phyloP scores from a whole-genome alignment of 257 asterid species.

The Capsicum pubescens region DNA sequence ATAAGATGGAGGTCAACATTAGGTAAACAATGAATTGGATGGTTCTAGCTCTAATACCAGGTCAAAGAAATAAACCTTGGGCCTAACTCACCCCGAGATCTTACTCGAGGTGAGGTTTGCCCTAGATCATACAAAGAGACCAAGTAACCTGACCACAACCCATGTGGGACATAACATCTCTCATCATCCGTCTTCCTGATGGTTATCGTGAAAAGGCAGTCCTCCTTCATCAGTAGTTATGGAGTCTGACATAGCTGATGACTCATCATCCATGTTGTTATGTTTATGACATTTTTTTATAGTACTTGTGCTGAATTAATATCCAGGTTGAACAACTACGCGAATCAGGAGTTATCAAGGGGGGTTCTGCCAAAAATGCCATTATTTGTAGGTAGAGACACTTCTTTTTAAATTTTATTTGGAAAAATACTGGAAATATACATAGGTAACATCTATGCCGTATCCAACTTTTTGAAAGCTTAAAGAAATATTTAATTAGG shows the following conservation, averaged over 20 bases:
- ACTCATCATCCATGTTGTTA: slow-evolving; percentile 5
- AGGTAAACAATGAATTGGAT: background rate
- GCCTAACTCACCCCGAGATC: background rate
- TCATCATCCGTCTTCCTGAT: background rate
- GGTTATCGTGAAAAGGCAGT: background rate
- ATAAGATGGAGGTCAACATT: background rate
- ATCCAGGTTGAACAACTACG: slow-evolving; percentile 79
- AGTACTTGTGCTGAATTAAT: background rate
- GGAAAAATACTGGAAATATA: slow-evolving; percentile 12
- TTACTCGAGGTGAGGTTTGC: background rate
- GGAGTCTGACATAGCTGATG: background rate
- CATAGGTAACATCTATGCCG: background rate
- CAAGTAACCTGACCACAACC: background rate
- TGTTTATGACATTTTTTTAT: background rate
- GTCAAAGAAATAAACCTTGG: background rate
- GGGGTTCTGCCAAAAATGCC: slow-evolving; percentile 83
- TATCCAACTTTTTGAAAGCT: background rate
- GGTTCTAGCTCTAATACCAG: background rate
- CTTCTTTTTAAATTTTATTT: background rate
- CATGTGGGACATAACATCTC: background rate
- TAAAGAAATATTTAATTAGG: background rate
- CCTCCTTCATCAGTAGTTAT: background rate
- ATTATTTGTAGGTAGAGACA: slow-evolving; percentile 76
- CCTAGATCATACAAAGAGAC: background rate
- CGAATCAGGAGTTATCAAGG: slow-evolving; percentile 72